These are phyloP conservation scores for Fraxinus americana DNA, from an alignment of 257 asterid genomes.

Conservation along the genomic window DNA sequence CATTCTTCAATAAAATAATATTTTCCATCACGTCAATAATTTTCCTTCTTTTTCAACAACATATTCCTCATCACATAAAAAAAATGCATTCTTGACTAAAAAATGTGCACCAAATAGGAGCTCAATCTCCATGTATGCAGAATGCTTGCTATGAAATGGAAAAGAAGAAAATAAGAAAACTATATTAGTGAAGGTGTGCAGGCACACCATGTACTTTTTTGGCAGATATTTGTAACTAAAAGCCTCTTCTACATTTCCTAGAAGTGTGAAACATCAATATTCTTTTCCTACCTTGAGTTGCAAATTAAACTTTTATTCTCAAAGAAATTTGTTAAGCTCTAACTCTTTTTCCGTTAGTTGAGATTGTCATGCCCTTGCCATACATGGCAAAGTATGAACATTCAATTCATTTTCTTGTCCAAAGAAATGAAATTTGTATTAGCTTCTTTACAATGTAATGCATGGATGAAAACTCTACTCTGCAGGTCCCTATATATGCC, in stretches of 20 bases:
- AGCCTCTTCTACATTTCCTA: background rate
- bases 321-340: background rate
- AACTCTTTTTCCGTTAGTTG: background rate
- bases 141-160: background rate
- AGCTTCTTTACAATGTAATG: conserved; percentile 15
- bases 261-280: conserved; percentile 9
- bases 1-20: no score
- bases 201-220: background rate
- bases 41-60: no score
- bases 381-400: conserved; percentile 3
- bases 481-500: conserved; percentile 87
- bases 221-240: background rate
- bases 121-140: background rate
- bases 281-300: conserved; percentile 2
- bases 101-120: no score
- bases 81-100: no score
- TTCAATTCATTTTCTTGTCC: background rate
- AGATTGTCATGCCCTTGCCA: background rate
- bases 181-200: background rate
- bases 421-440: background rate
- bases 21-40: no score
- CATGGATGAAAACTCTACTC: conserved; percentile 22
- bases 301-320: no score
- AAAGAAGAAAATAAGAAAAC: background rate
- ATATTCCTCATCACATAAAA: no score